Evolutionary conservation across 2,329 filamentous ascomycete genomes (phyloP).

Genomic region (Colletotrichum eleusines): DNA sequence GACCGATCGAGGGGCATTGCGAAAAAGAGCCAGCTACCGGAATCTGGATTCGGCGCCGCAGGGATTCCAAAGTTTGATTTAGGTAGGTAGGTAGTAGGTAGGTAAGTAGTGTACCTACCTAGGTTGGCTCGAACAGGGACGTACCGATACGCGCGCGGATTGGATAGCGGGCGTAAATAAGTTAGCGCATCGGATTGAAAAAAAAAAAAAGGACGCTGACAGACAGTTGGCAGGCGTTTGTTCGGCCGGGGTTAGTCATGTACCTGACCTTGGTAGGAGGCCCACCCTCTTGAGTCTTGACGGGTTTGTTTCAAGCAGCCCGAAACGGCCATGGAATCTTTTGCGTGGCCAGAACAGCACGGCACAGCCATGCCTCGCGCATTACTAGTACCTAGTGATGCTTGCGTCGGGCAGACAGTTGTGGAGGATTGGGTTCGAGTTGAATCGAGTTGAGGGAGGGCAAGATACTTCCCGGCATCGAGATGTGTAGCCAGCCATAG

Average conservation of each 20-base stretch:
- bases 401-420: neutral
- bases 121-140: neutral
- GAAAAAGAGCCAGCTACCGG: neutral
- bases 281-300: neutral
- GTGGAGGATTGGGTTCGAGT: neutral
- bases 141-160: neutral
- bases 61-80: neutral
- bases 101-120: too few relatives aligned
- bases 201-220: neutral
- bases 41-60: neutral
- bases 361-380: neutral
- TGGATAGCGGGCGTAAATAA: neutral
- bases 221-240: neutral
- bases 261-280: neutral
- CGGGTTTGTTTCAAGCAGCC: conserved; percentile 20
- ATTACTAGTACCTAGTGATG: neutral
- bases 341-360: neutral
- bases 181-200: neutral
- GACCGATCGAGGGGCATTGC: neutral
- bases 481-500: too few relatives aligned
- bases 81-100: too few relatives aligned
- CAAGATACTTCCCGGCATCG: conserved; percentile 8
- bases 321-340: neutral
- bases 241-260: neutral
- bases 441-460: neutral